A percentile compares a stretch with the other conserved stretches of the same genome.
phyloP scores from a whole-genome alignment of 2,329 filamentous ascomycete species.

The Chrysosporium queenslandicum region DNA sequence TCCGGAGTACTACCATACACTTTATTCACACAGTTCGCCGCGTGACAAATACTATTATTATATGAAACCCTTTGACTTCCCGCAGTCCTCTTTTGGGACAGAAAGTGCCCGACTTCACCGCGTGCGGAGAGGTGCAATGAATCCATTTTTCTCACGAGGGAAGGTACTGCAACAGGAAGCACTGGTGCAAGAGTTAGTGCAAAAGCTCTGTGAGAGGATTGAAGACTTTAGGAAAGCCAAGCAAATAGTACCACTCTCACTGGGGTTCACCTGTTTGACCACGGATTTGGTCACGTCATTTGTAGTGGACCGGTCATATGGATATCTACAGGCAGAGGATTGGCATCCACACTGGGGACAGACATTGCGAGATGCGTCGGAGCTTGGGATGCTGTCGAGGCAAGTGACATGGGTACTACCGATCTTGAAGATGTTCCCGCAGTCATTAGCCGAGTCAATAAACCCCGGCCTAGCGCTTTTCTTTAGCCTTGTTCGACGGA shows the following conservation, averaged over 20 bases:
- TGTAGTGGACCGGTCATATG: constrained; percentile 25
- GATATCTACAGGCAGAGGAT: constrained; percentile 27
- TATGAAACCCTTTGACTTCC: constrained; percentile 21
- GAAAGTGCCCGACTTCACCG: constrained; percentile 21
- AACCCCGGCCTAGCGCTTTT: constrained; percentile 16
- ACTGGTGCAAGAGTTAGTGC: constrained; percentile 18
- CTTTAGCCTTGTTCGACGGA: constrained; percentile 10
- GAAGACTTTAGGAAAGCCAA: constrained; percentile 4
- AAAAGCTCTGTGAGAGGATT: constrained; percentile 17
- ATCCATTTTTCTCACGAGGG: constrained; percentile 23
- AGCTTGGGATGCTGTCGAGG: constrained; percentile 10
- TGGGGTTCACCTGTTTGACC: constrained; percentile 22
- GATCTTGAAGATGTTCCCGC: constrained; percentile 10
- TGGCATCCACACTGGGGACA: constrained; percentile 24
- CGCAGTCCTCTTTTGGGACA: constrained; percentile 26
- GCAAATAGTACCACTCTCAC: constrained; percentile 13
- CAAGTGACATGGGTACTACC: constrained; percentile 15
- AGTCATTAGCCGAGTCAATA: constrained; percentile 6
- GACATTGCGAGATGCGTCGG: constrained; percentile 17
- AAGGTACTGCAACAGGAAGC: constrained; percentile 18
- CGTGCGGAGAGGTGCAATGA: constrained; percentile 23
- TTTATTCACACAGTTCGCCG: constrained; percentile 21
- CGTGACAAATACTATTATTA: constrained; percentile 21
- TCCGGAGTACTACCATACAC: constrained; percentile 19
- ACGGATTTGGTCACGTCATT: constrained; percentile 42